Evolutionary conservation across 768 basidiomycete genomes (phyloP).

Genomic region (Hortiboletus flavorubellus): DNA sequence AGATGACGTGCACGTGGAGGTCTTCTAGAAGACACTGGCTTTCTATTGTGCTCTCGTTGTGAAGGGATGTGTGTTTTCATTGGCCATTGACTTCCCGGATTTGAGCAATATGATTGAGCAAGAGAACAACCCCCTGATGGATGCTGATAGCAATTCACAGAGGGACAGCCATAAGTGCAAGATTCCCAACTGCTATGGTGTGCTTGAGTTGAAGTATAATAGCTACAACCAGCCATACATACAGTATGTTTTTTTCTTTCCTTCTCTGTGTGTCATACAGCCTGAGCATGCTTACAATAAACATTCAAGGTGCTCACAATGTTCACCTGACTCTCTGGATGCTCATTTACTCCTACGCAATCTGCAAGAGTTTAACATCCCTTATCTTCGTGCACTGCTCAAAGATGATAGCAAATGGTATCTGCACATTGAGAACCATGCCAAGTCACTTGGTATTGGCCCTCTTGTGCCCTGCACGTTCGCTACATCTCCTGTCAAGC

Average conservation of each 20-base stretch:
- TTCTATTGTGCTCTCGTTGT: neutral
- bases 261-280: too few relatives aligned
- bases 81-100: neutral
- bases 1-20: neutral
- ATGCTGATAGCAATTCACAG: too few relatives aligned
- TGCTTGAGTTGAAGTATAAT: neutral
- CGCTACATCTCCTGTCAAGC: slow-evolving; percentile 10
- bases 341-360: slow-evolving; percentile 21
- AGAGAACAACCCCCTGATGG: neutral
- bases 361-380: slow-evolving; percentile 11
- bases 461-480: slow-evolving; percentile 20
- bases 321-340: neutral
- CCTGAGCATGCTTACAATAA: neutral
- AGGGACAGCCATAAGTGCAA: neutral
- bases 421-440: neutral
- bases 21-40: neutral
- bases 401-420: neutral
- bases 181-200: neutral
- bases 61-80: slow-evolving; percentile 1
- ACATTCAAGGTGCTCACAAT: neutral
- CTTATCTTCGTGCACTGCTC: slow-evolving; percentile 24
- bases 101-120: neutral
- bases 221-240: neutral
- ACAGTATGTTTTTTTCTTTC: neutral
- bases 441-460: slow-evolving; percentile 15